Evolutionary conservation across 2,329 filamentous ascomycete genomes (phyloP).

Genomic region (Gnomoniopsis smithogilvyi): DNA sequence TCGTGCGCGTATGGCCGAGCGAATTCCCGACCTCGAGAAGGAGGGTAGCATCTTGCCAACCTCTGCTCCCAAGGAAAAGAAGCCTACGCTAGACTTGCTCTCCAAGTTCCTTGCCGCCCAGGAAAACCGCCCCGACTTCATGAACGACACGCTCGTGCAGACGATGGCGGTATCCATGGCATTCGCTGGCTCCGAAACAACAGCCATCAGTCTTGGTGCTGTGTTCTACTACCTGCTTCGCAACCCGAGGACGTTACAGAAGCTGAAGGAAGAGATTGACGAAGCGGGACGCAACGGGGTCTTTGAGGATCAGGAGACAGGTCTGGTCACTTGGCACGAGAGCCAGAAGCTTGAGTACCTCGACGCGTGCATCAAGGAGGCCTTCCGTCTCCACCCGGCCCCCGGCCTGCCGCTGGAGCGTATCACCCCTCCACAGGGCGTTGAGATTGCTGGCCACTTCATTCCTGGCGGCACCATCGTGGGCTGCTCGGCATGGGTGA

Average conservation of each 20-base stretch:
- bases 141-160: conserved; percentile 66
- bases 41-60: conserved; percentile 37
- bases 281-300: conserved; percentile 7
- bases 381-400: conserved; percentile 46
- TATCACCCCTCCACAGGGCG: conserved; percentile 66
- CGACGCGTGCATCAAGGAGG: conserved; percentile 47
- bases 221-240: conserved; percentile 26
- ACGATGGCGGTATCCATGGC: conserved; percentile 61
- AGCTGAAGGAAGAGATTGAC: conserved; percentile 32
- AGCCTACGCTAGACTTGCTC: conserved; percentile 57
- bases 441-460: conserved; percentile 58
- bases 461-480: conserved; percentile 71
- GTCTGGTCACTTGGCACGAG: conserved; percentile 65
- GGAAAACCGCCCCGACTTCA: conserved; percentile 65
- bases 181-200: conserved; percentile 27
- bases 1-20: conserved; percentile 62
- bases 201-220: conserved; percentile 24
- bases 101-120: conserved; percentile 71
- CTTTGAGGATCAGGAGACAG: conserved; percentile 35
- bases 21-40: conserved; percentile 44
- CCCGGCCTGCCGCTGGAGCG: conserved; percentile 71
- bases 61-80: conserved; percentile 31
- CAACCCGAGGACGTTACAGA: conserved; percentile 20
- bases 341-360: conserved; percentile 70
- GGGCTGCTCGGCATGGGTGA: conserved; percentile 71